Evolutionary conservation across 176 grass and related monocot genomes (phyloP).

Genomic region (Puccinellia tenuiflora): DNA sequence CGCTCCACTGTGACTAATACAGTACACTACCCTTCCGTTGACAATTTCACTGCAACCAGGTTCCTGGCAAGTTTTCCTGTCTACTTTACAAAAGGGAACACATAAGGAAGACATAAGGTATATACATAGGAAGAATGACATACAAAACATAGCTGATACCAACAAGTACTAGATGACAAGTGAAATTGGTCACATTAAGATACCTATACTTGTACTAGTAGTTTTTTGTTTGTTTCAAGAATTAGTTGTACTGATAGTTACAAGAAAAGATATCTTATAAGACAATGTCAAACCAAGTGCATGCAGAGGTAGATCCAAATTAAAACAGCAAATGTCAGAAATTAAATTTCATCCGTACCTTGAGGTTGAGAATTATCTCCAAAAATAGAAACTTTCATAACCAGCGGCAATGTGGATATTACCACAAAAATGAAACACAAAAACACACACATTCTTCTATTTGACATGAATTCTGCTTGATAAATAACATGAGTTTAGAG

Average conservation of each 20-base stretch:
- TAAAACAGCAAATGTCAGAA: neutral
- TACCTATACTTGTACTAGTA: neutral
- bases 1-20: conserved; percentile 14
- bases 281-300: neutral
- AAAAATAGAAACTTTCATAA: conserved; percentile 1
- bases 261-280: neutral
- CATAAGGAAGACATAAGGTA: conserved; percentile 9
- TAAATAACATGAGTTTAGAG: conserved; percentile 4
- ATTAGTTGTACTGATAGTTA: neutral
- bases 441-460: neutral
- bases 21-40: conserved; percentile 23
- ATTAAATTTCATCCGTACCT: neutral
- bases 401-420: neutral
- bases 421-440: neutral
- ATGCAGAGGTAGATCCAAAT: neutral
- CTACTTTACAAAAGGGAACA: conserved; percentile 12
- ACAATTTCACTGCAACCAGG: conserved; percentile 33
- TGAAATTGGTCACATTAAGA: neutral
- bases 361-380: neutral
- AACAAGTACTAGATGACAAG: neutral
- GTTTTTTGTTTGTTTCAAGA: too few relatives aligned
- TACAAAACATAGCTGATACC: neutral
- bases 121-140: neutral
- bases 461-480: neutral
- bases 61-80: conserved; percentile 25